Conservation (phyloP, 2,329 filamentous ascomycete species). For the Herpotrichia juniperi region DNA sequence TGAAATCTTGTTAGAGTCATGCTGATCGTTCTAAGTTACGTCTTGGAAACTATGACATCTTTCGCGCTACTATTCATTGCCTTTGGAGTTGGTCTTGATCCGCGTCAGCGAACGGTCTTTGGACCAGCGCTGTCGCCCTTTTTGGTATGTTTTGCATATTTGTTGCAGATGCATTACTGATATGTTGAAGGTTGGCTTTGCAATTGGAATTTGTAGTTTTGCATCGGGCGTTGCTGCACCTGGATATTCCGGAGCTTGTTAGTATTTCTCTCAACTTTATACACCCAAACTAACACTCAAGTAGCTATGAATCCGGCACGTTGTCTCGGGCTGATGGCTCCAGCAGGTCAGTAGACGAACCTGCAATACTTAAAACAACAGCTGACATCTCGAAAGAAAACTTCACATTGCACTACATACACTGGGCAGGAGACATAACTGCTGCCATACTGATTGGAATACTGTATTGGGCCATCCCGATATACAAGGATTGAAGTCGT, state of each 20-base stretch:
- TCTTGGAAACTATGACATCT: slow-evolving; percentile 55
- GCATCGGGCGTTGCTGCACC: slow-evolving; percentile 29
- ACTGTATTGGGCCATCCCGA: slow-evolving; percentile 33
- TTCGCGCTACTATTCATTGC: slow-evolving; percentile 57
- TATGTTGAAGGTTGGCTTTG: slow-evolving; percentile 23
- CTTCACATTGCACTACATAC: slow-evolving; percentile 42
- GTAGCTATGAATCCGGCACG: slow-evolving; percentile 42
- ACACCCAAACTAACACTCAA: not conserved
- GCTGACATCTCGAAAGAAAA: slow-evolving; percentile 19
- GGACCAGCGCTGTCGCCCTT: slow-evolving; percentile 57
- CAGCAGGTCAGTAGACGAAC: slow-evolving; percentile 17
- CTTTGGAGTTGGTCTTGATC: slow-evolving; percentile 61
- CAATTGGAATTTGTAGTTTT: slow-evolving; percentile 33
- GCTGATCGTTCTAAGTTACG: slow-evolving; percentile 36
- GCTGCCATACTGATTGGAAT: slow-evolving; percentile 40
- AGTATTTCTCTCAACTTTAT: slow-evolving; percentile 8
- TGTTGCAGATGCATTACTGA: slow-evolving; percentile 15
- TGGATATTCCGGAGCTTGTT: slow-evolving; percentile 43
- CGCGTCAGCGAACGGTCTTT: slow-evolving; percentile 56
- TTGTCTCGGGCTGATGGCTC: slow-evolving; percentile 44
- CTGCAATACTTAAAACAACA: not conserved
- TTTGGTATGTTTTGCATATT: slow-evolving; percentile 57
- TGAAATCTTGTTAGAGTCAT: not conserved
- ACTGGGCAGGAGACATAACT: slow-evolving; percentile 38
- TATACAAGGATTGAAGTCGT: slow-evolving; percentile 21